Conservation (phyloP, 2,329 filamentous ascomycete genomes). For the Apiospora pterosperma region DNA sequence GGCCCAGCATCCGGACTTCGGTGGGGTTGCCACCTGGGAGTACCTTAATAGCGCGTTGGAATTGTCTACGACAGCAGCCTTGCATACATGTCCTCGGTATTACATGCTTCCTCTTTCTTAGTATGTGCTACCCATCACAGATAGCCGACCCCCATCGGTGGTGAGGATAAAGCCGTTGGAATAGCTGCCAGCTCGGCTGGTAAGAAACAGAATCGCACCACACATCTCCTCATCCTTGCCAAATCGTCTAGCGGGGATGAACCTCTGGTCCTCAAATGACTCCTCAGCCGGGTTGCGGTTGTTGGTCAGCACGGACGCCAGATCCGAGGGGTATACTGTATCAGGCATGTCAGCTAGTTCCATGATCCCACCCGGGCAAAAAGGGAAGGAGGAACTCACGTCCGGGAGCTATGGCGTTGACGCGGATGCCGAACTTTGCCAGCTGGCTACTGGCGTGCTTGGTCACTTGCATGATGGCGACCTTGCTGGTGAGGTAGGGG, state of each 20-base stretch:
- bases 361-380: conserved; percentile 17
- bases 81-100: too few relatives aligned
- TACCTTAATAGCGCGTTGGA: too few relatives aligned
- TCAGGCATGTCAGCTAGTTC: conserved; percentile 18
- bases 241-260: conserved; percentile 22
- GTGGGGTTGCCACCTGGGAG: too few relatives aligned
- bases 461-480: conserved; percentile 23
- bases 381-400: conserved; percentile 14
- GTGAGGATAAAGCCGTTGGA: conserved; percentile 24
- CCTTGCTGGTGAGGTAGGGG: conserved; percentile 22
- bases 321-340: conserved; percentile 22
- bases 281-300: conserved; percentile 20
- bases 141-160: conserved; percentile 22
- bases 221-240: conserved; percentile 26
- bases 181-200: conserved; percentile 23
- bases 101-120: too few relatives aligned
- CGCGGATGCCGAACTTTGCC: conserved; percentile 20
- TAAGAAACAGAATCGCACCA: conserved; percentile 22
- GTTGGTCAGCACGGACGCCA: conserved; percentile 14
- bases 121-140: conserved; percentile 19
- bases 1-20: too few relatives aligned
- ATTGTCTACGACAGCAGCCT: too few relatives aligned
- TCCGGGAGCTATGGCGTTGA: conserved; percentile 25
- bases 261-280: conserved; percentile 12
- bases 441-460: conserved; percentile 26